These are phyloP conservation scores for Candida nanaspora DNA, from an alignment of 805 yeast genomes.

Conservation along the genomic window DNA sequence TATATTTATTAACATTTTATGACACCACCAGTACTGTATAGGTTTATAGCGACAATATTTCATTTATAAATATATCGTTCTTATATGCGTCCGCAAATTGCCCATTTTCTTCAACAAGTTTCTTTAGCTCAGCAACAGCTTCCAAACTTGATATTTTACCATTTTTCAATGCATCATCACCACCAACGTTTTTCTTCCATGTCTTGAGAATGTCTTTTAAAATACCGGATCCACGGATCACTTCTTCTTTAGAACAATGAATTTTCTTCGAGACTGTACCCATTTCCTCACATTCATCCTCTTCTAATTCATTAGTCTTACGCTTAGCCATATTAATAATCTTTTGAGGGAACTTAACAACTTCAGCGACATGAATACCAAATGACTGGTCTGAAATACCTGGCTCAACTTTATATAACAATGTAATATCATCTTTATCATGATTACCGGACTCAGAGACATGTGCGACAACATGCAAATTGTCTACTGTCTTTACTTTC, in stretches of 20 bases:
- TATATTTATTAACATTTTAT: no score
- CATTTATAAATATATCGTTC: conserved; percentile 37
- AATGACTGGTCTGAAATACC: conserved; percentile 96
- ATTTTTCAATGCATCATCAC: conserved; percentile 10
- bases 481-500: conserved; percentile 55
- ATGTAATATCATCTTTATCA: conserved; percentile 59
- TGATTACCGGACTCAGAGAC: conserved; percentile 40
- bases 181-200: conserved; percentile 45
- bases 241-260: conserved; percentile 41
- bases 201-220: conserved; percentile 42
- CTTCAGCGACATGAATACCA: conserved; percentile 96
- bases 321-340: conserved; percentile 93
- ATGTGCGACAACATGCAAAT: conserved; percentile 91
- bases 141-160: conserved; percentile 27
- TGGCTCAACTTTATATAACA: conserved; percentile 88
- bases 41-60: conserved; percentile 14
- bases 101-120: conserved; percentile 22
- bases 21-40: no score
- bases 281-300: conserved; percentile 7
- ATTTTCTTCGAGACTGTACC: conserved; percentile 37
- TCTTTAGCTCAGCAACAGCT: conserved; percentile 31
- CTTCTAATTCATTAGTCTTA: conserved; percentile 79
- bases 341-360: conserved; percentile 86
- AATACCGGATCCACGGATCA: conserved; percentile 44
- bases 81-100: conserved; percentile 5